Conservation (phyloP, 371 early-diverging fungal species). For the Mortierella sp. region DNA sequence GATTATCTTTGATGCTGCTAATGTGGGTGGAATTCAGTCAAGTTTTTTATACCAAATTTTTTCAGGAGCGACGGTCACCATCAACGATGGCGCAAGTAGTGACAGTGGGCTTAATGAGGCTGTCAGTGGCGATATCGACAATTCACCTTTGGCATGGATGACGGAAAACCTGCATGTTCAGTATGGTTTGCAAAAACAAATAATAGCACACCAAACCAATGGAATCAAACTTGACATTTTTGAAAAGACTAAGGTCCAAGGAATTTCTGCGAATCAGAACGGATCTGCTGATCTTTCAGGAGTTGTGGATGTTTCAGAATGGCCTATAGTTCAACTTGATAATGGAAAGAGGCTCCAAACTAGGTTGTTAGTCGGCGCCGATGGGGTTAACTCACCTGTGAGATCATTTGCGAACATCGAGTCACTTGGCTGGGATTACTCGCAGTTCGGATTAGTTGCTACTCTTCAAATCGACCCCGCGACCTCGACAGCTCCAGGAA, state of each 20-base stretch:
- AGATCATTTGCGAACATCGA: slow-evolving; percentile 87
- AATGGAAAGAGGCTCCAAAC: slow-evolving; percentile 67
- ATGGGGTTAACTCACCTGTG: slow-evolving; percentile 92
- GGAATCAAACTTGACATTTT: slow-evolving; percentile 65
- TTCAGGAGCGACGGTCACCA: slow-evolving; percentile 36
- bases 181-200: slow-evolving; percentile 63
- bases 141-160: slow-evolving; percentile 60
- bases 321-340: slow-evolving; percentile 73
- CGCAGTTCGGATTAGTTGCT: slow-evolving; percentile 90
- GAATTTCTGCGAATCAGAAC: slow-evolving; percentile 44
- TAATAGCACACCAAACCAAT: slow-evolving; percentile 61
- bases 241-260: slow-evolving; percentile 70
- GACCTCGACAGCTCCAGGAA: slow-evolving; percentile 57
- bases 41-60: slow-evolving; percentile 51
- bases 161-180: slow-evolving; percentile 67
- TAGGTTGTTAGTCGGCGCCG: slow-evolving; percentile 87
- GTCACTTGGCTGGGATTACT: slow-evolving; percentile 90
- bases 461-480: slow-evolving; percentile 78
- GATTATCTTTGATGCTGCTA: slow-evolving; percentile 71
- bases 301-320: slow-evolving; percentile 63
- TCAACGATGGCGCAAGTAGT: slow-evolving; percentile 68
- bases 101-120: slow-evolving; percentile 63
- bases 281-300: slow-evolving; percentile 4
- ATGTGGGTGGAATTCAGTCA: slow-evolving; percentile 31
- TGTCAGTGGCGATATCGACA: slow-evolving; percentile 57